Base-by-base conservation (phyloP, 306 rosid genomes). In the Corylus avellana region DNA sequence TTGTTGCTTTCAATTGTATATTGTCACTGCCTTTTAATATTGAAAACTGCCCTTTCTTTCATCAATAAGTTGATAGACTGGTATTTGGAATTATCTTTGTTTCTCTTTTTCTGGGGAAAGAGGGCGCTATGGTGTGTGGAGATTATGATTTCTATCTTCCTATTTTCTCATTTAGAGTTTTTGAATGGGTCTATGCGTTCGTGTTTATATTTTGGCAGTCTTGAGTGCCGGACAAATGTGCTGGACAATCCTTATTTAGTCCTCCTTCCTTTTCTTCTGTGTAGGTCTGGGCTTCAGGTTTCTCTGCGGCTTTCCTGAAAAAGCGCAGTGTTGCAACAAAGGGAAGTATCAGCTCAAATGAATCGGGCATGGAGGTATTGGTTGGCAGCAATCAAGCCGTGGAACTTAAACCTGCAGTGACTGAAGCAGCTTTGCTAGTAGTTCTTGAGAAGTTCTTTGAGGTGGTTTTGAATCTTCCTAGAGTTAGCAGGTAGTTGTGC, bases 281-380 rank as follows among this genome's bases (percentile, higher is more conserved):
- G 50, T 81, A 96, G 99, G 97, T 96, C 44, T 96, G 98, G 98
- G 99, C 99, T 64, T 96, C 97, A 50, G 99, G 99, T 79, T 96
- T 96, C 92, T 91, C 98, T 66, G 98, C 99, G 75, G 98, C 99
- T 2, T 89, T 96, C 76, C 87, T 96, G 58, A 96, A 96, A 86
- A 96, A 93, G 88, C 89, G 63, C 29, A 96, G 99, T 67, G 86
- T 91, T 25, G 96, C 97, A 75, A 88, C 98, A 55, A 93, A 90
- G 82, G 94, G 98, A 74, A 74, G 72, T 55, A 51, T 49, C 7
- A 70, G 81, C 77, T 72, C 87, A 1, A 79, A 80, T 72, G 88
- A 83, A 49, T 79, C 84, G 17, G 87, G 83, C 68, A 86, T 81
- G 68, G 83, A 85, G 55, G 88, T 84, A 75, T 80, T 88, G 75